Evolutionary conservation across 371 early-diverging fungal genomes (phyloP).

Genomic region (Thermomucor indicae-seudaticae): DNA sequence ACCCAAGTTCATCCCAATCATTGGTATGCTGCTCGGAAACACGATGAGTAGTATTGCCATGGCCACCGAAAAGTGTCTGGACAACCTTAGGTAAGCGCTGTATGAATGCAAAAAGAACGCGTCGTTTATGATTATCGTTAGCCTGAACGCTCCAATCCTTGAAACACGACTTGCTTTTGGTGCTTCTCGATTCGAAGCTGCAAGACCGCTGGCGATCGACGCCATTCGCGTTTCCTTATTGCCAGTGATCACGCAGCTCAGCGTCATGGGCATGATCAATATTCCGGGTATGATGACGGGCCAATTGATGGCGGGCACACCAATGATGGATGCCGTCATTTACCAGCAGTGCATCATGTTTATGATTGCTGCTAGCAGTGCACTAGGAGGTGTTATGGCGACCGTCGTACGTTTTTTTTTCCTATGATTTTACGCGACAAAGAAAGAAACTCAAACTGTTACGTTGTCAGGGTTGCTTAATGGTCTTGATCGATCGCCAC

Average conservation of each 20-base stretch:
- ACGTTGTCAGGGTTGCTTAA: slow-evolving; percentile 56
- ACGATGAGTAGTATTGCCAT: slow-evolving; percentile 81
- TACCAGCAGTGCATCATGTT: slow-evolving; percentile 85
- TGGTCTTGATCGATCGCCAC: slow-evolving; percentile 53
- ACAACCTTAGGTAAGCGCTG: slow-evolving; percentile 40
- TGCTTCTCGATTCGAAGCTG: slow-evolving; percentile 82
- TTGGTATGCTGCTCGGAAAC: slow-evolving; percentile 87
- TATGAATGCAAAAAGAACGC: neutral
- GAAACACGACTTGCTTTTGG: slow-evolving; percentile 77
- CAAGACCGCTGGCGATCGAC: slow-evolving; percentile 69
- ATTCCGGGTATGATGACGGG: slow-evolving; percentile 94
- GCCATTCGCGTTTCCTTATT: slow-evolving; percentile 72
- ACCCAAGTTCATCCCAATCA: slow-evolving; percentile 77
- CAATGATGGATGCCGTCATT: slow-evolving; percentile 74
- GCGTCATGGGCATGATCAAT: slow-evolving; percentile 79
- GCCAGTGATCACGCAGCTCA: slow-evolving; percentile 80
- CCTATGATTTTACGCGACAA: neutral
- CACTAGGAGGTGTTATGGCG: slow-evolving; percentile 60
- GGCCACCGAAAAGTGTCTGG: slow-evolving; percentile 64
- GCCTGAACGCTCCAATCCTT: slow-evolving; percentile 63
- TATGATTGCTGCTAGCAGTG: slow-evolving; percentile 72
- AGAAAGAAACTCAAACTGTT: neutral
- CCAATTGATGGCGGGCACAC: slow-evolving; percentile 80
- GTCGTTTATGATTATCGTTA: slow-evolving; percentile 30
- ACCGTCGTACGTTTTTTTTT: slow-evolving; percentile 41